Percentiles rank a stretch among this genome's conserved stretches.
These are phyloP conservation scores for Euphorbia schlechtendalii DNA, from an alignment of 441 rosid species.

Conservation along the genomic window DNA sequence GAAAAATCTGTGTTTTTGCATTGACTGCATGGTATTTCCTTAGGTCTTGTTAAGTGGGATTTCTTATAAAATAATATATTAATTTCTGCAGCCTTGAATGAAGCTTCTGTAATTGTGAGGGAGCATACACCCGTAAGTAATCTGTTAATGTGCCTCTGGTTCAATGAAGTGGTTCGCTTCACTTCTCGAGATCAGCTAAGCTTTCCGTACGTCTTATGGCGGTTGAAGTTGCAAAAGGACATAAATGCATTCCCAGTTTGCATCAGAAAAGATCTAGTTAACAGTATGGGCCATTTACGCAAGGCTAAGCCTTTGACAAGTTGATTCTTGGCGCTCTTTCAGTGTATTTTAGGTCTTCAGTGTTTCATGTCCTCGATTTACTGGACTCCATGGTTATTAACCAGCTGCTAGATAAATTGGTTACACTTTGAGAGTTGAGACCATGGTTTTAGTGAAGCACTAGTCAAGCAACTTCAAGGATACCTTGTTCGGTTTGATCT, in stretches of 20 bases:
- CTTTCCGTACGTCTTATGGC: slow-evolving; percentile 90
- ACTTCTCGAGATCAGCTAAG: slow-evolving; percentile 96
- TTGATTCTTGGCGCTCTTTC: slow-evolving; percentile 15
- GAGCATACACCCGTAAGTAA: slow-evolving; percentile 71
- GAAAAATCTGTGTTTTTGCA: neutral
- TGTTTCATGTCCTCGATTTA: neutral
- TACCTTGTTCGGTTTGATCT: neutral
- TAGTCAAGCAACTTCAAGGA: neutral
- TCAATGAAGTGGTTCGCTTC: slow-evolving; percentile 95
- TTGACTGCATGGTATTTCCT: neutral
- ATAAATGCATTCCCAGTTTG: slow-evolving; percentile 86
- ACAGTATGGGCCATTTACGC: slow-evolving; percentile 79
- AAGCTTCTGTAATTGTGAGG: slow-evolving; percentile 91
- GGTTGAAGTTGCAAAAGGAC: slow-evolving; percentile 61
- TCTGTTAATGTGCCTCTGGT: slow-evolving; percentile 95
- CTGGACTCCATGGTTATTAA: slow-evolving; percentile 7
- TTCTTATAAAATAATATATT: slow-evolving; percentile 1
- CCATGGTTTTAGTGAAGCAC: no score
- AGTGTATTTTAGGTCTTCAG: neutral
- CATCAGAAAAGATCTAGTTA: slow-evolving; percentile 84
- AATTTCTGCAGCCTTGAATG: slow-evolving; percentile 60
- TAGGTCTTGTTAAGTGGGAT: neutral
- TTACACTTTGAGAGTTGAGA: slow-evolving; percentile 15
- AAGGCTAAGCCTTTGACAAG: slow-evolving; percentile 70
- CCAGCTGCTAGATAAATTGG: slow-evolving; percentile 16